Percentiles rank a stretch among this genome's conserved stretches.
phyloP scores from a whole-genome alignment of 768 basidiomycete species.

The Podaxis sp. region DNA sequence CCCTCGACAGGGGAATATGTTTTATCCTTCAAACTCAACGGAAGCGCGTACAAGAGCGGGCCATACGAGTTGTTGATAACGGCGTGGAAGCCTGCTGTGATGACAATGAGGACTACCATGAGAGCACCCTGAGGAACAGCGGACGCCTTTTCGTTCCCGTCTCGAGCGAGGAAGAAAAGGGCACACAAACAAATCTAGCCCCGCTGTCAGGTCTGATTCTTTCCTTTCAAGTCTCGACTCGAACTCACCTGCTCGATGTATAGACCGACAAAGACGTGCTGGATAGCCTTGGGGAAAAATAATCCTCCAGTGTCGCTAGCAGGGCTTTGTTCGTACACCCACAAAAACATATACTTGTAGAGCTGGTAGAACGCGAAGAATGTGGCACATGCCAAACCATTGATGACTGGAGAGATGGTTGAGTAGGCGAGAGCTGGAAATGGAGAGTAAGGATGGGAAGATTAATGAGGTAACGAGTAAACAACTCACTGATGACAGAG shows the following conservation, averaged over 20 bases:
- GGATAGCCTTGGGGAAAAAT: slow-evolving; percentile 93
- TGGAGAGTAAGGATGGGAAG: slow-evolving; percentile 13
- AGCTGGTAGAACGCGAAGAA: slow-evolving; percentile 83
- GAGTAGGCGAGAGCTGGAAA: slow-evolving; percentile 68
- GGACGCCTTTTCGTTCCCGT: slow-evolving; percentile 46
- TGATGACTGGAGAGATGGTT: slow-evolving; percentile 90
- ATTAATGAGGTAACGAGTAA: slow-evolving; percentile 36
- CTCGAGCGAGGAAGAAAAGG: slow-evolving; percentile 83
- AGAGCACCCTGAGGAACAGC: slow-evolving; percentile 74
- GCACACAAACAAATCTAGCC: slow-evolving; percentile 63
- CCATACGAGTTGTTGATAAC: slow-evolving; percentile 76
- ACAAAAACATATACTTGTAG: slow-evolving; percentile 87
- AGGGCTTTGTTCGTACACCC: slow-evolving; percentile 66
- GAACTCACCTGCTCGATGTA: slow-evolving; percentile 68
- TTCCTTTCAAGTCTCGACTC: not conserved
- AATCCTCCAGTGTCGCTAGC: slow-evolving; percentile 82
- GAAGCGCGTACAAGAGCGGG: slow-evolving; percentile 71
- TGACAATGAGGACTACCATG: slow-evolving; percentile 78
- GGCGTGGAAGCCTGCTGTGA: slow-evolving; percentile 74
- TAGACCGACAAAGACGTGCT: slow-evolving; percentile 90
- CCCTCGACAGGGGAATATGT: slow-evolving; percentile 33
- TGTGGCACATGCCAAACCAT: slow-evolving; percentile 76
- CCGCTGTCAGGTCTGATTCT: not conserved
- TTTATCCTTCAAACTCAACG: slow-evolving; percentile 72
- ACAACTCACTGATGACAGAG: slow-evolving; percentile 51